Conservation (phyloP, 1,284 basidiomycete species). For the Leccinum griseonigrum region DNA sequence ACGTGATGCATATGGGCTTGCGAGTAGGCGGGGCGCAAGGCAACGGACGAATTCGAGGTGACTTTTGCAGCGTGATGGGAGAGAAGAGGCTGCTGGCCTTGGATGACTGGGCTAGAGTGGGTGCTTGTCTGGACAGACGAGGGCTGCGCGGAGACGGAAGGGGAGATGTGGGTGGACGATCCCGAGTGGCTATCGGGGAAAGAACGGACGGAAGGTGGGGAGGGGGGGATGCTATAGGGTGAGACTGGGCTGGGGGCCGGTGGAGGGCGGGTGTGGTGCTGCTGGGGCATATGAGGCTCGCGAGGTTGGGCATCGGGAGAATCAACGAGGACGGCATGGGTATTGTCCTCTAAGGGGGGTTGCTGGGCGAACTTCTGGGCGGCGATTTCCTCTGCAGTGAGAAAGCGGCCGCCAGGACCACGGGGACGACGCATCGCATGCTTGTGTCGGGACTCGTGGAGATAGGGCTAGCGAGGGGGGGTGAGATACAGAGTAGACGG, state of each 20-base stretch:
- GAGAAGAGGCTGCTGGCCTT: conserved; percentile 16
- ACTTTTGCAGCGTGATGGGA: conserved; percentile 25
- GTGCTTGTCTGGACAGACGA: conserved; percentile 20
- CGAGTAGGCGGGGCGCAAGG: conserved; percentile 53
- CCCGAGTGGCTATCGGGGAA: conserved; percentile 20
- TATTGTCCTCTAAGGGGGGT: conserved; percentile 16
- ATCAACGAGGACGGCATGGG: conserved; percentile 13
- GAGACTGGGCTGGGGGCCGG: conserved; percentile 15
- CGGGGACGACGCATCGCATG: conserved; percentile 97
- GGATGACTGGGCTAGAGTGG: conserved; percentile 20
- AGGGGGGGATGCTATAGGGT: conserved; percentile 20
- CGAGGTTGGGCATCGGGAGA: conserved; percentile 6
- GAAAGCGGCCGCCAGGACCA: conserved; percentile 94
- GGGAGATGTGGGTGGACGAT: conserved; percentile 11
- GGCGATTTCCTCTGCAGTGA: conserved; percentile 92
- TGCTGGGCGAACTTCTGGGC: conserved; percentile 57
- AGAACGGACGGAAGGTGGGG: conserved; percentile 19
- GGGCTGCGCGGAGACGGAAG: conserved; percentile 23
- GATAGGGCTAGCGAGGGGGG: conserved; percentile 70
- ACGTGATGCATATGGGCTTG: conserved; percentile 67
- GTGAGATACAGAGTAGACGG: conserved; percentile 3
- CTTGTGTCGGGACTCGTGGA: conserved; percentile 96
- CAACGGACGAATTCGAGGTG: conserved; percentile 37
- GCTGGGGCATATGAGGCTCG: conserved; percentile 13
- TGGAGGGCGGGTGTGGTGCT: conserved; percentile 20